phyloP scores from a whole-genome alignment of 1,139 yeast genomes.

The Diutina siamensis region DNA sequence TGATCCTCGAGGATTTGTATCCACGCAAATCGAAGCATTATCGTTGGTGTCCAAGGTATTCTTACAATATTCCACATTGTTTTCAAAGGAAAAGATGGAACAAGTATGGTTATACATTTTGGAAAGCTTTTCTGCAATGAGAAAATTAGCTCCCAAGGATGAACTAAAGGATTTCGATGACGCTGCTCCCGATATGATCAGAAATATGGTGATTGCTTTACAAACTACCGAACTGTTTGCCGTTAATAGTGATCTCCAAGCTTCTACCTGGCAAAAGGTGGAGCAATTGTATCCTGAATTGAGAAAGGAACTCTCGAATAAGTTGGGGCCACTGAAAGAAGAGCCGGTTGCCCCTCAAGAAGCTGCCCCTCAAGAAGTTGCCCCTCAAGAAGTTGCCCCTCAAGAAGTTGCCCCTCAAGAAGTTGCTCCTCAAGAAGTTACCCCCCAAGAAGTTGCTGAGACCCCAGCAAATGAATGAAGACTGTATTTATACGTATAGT shows the following conservation, averaged over 20 bases:
- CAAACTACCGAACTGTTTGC: constrained; percentile 18
- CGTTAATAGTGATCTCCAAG: constrained; percentile 19
- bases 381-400: too few relatives aligned
- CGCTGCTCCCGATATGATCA: constrained; percentile 50
- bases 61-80: constrained; percentile 28
- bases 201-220: constrained; percentile 40
- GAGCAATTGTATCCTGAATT: constrained; percentile 28
- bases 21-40: constrained; percentile 57
- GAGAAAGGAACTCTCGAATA: background rate
- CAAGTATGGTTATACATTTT: constrained; percentile 28
- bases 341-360: too few relatives aligned
- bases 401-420: too few relatives aligned
- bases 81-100: constrained; percentile 14
- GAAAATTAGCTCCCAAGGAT: constrained; percentile 13
- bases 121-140: constrained; percentile 20
- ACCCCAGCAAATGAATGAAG: too few relatives aligned
- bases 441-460: too few relatives aligned
- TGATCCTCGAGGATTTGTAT: constrained; percentile 51
- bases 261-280: constrained; percentile 31
- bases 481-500: too few relatives aligned
- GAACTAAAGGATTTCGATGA: constrained; percentile 35
- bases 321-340: background rate
- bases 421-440: too few relatives aligned
- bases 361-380: too few relatives aligned
- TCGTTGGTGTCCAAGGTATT: constrained; percentile 62